A percentile compares a stretch with the other conserved stretches of the same genome.
Evolutionary conservation across 805 yeast species (phyloP).

Genomic region (Lipomyces oligophaga): DNA sequence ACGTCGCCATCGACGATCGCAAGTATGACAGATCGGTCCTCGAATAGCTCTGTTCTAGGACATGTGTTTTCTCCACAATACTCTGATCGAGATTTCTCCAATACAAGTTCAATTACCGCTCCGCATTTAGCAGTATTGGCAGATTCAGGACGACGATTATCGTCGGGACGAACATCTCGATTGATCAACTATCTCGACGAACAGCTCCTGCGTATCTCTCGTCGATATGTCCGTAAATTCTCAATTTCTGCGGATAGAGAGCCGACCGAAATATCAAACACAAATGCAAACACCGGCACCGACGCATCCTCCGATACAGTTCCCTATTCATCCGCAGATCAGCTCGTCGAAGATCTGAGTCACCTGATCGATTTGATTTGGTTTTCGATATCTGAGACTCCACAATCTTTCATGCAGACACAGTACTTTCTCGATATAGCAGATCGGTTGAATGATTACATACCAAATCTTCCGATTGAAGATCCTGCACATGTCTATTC

Average conservation of each 20-base stretch:
- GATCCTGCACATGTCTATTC: slow-evolving; percentile 40
- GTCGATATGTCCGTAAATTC: slow-evolving; percentile 48
- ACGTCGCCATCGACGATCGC: too few relatives aligned
- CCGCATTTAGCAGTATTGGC: slow-evolving; percentile 9
- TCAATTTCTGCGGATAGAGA: slow-evolving; percentile 32
- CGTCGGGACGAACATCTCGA: slow-evolving; percentile 50
- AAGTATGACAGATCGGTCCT: too few relatives aligned
- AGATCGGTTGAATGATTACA: slow-evolving; percentile 63
- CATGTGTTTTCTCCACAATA: slow-evolving; percentile 22
- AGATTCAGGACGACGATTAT: not conserved
- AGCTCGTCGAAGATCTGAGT: slow-evolving; percentile 47
- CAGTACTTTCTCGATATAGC: slow-evolving; percentile 60
- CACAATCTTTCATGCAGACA: slow-evolving; percentile 51
- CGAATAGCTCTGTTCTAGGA: slow-evolving; percentile 6
- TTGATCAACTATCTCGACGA: slow-evolving; percentile 55
- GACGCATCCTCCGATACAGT: slow-evolving; percentile 1
- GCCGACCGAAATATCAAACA: not conserved
- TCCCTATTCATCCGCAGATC: slow-evolving; percentile 32
- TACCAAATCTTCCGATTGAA: slow-evolving; percentile 30
- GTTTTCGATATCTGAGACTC: slow-evolving; percentile 48
- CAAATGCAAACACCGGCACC: slow-evolving; percentile 4
- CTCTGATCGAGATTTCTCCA: slow-evolving; percentile 12
- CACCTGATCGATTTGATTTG: slow-evolving; percentile 55
- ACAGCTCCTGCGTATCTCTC: slow-evolving; percentile 50
- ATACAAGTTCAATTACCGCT: not conserved